A percentile compares a stretch with the other conserved stretches of the same genome.
Evolutionary conservation across 139 green algal species (phyloP).

Genomic region (Chlorella sorokiniana): DNA sequence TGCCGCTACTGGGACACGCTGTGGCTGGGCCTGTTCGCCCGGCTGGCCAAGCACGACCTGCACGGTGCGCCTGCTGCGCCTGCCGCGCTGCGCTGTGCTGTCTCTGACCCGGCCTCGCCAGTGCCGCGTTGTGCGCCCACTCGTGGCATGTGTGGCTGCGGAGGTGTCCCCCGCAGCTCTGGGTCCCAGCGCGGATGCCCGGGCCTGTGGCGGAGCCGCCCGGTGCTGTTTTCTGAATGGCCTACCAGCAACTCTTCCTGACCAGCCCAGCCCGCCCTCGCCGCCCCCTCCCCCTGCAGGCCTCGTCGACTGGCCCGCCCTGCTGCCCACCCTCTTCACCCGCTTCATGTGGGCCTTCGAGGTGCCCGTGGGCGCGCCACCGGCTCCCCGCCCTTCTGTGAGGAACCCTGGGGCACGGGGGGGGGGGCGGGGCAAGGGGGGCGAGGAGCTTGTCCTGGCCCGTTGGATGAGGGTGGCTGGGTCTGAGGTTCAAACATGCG

Average conservation of each 20-base stretch:
- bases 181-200: too few relatives aligned
- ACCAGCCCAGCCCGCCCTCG: background rate
- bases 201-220: too few relatives aligned
- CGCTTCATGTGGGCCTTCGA: slow-evolving; percentile 67
- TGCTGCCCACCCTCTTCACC: slow-evolving; percentile 64
- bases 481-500: too few relatives aligned
- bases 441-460: too few relatives aligned
- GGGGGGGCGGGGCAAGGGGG: background rate
- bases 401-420: background rate
- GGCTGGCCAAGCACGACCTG: slow-evolving; percentile 79
- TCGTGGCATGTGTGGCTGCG: too few relatives aligned
- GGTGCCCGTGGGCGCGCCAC: slow-evolving; percentile 74
- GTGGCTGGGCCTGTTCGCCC: slow-evolving; percentile 66
- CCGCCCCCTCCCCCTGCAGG: slow-evolving; percentile 44
- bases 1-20: slow-evolving; percentile 59
- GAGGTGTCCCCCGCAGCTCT: too few relatives aligned
- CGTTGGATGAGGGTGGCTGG: too few relatives aligned
- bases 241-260: too few relatives aligned
- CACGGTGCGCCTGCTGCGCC: slow-evolving; percentile 38
- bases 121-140: too few relatives aligned
- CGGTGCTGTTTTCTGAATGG: too few relatives aligned
- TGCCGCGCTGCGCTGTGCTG: background rate
- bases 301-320: slow-evolving; percentile 58
- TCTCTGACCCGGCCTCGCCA: too few relatives aligned
- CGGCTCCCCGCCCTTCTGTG: slow-evolving; percentile 50